phyloP scores from a whole-genome alignment of 441 rosid species.

The Aquilaria agallochum region DNA sequence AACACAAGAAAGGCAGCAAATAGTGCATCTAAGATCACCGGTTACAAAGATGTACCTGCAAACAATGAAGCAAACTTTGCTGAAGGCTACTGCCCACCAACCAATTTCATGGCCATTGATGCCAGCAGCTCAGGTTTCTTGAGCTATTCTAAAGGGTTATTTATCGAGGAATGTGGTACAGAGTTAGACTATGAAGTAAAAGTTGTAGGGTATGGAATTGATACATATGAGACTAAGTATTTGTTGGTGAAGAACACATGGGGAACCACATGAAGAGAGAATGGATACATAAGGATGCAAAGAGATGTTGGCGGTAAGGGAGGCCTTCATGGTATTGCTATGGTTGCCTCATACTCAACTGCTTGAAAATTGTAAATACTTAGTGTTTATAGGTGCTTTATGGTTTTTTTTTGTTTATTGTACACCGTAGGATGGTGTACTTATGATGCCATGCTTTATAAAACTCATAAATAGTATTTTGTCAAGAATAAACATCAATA shows the following conservation, averaged over 20 bases:
- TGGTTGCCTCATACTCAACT: conserved; percentile 21
- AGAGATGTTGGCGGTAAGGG: conserved; percentile 18
- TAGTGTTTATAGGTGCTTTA: too few relatives aligned
- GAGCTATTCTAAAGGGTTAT: conserved; percentile 26
- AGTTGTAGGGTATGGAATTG: conserved; percentile 16
- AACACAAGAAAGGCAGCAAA: conserved; percentile 23
- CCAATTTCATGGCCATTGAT: conserved; percentile 42
- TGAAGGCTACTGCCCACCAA: conserved; percentile 42
- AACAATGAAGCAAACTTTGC: conserved; percentile 29
- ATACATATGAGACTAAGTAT: conserved; percentile 19
- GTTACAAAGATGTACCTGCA: conserved; percentile 37
- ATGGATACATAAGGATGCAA: conserved; percentile 26
- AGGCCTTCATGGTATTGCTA: conserved; percentile 28
- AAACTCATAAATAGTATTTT: too few relatives aligned
- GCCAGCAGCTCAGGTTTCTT: conserved; percentile 32
- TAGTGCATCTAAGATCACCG: conserved; percentile 29
- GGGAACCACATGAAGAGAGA: conserved; percentile 14
- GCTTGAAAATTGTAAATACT: too few relatives aligned
- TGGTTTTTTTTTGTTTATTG: too few relatives aligned
- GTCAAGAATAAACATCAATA: too few relatives aligned
- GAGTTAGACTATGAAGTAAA: conserved; percentile 19
- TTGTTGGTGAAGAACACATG: conserved; percentile 30
- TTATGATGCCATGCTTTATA: too few relatives aligned
- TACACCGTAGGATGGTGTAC: too few relatives aligned
- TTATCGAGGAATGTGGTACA: conserved; percentile 19